These are phyloP conservation scores for Phytophthora colocasiae DNA, from an alignment of 352 stramenopile genomes.

Conservation along the genomic window DNA sequence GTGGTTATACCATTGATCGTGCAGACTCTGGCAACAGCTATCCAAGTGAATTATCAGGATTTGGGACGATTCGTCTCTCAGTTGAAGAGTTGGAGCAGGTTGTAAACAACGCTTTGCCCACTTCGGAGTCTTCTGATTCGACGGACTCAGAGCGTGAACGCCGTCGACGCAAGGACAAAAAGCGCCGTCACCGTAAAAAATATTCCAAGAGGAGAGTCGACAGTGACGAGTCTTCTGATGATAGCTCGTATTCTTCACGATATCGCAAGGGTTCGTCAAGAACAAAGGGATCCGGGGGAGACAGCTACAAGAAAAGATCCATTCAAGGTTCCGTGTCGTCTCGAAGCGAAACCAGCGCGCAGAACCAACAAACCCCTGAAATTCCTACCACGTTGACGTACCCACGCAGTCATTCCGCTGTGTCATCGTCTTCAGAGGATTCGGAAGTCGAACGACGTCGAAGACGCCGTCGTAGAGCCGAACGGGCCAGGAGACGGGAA, in stretches of 20 bases:
- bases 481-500: constrained; percentile 19
- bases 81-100: constrained; percentile 36
- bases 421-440: constrained; percentile 2
- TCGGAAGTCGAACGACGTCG: constrained; percentile 29
- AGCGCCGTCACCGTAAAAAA: constrained; percentile 13
- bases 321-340: constrained; percentile 12
- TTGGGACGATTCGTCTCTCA: constrained; percentile 28
- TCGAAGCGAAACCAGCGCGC: constrained; percentile 13
- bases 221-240: constrained; percentile 19
- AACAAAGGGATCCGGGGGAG: not conserved
- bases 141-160: constrained; percentile 33
- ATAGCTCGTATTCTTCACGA: constrained; percentile 5
- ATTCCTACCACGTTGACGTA: constrained; percentile 18
- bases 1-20: constrained; percentile 9
- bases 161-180: constrained; percentile 22
- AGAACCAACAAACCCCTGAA: constrained; percentile 3
- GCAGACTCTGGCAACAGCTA: not conserved
- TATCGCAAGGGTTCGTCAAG: constrained; percentile 9
- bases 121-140: constrained; percentile 46
- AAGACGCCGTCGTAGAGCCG: constrained; percentile 10
- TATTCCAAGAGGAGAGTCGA: constrained; percentile 8
- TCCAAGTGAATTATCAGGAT: constrained; percentile 5
- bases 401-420: constrained; percentile 13
- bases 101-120: constrained; percentile 45
- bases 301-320: not conserved